phyloP scores from a whole-genome alignment of 169 alveolate species.

The Cyclospora cayetanensis region DNA sequence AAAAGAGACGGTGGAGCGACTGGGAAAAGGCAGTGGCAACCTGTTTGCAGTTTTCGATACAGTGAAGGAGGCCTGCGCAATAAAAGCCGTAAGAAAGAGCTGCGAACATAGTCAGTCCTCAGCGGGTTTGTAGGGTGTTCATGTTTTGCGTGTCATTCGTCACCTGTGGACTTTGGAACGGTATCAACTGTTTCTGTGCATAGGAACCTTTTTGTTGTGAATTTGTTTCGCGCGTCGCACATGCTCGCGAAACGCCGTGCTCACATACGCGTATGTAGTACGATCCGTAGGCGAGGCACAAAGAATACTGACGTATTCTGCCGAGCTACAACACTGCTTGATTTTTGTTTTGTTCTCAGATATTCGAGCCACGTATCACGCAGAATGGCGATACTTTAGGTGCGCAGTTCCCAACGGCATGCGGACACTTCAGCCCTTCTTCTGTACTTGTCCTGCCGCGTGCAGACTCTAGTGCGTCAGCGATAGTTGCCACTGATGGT shows the following conservation, averaged over 20 bases:
- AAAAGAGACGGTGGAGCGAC: constrained; percentile 22
- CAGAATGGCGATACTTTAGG: constrained; percentile 22
- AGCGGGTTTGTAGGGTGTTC: too few species aligned
- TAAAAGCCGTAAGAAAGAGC: constrained; percentile 61
- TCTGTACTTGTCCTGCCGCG: constrained; percentile 9
- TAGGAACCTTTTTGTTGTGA: too few species aligned
- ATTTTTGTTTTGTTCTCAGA: neutral
- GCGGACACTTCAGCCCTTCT: constrained; percentile 34
- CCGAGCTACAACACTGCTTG: neutral
- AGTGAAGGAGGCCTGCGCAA: constrained; percentile 23
- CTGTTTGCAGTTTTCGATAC: constrained; percentile 31
- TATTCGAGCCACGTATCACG: constrained; percentile 35
- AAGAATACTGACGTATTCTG: too few species aligned
- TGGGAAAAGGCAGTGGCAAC: constrained; percentile 52
- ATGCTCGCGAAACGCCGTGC: too few species aligned
- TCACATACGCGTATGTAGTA: too few species aligned
- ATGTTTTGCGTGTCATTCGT: too few species aligned
- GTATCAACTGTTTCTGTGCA: too few species aligned
- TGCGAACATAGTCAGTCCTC: too few species aligned
- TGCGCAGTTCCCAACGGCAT: constrained; percentile 57
- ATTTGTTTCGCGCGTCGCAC: too few species aligned
- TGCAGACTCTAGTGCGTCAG: neutral
- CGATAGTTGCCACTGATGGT: neutral
- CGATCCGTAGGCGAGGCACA: too few species aligned
- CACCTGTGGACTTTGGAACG: too few species aligned